Base-by-base conservation (phyloP, 108 stramenopile genomes). In the Pseudonitzschia delicatissima region DNA sequence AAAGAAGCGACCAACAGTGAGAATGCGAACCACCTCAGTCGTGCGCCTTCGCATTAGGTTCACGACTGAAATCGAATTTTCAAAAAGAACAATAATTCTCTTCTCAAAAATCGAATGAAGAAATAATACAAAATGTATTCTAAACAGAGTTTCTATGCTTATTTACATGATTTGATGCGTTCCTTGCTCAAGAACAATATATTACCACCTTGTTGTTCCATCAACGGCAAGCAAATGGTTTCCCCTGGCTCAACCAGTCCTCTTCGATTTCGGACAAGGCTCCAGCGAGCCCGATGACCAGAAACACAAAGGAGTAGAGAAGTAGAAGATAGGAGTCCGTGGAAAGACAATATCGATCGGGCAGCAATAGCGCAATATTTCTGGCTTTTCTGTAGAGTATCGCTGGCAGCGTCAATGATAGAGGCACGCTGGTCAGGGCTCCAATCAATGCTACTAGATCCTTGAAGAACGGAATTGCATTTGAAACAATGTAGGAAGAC, bases 371-470 rank as follows among this genome's bases (percentile, higher is more conserved):
- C 4, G 76, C 67, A 11, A 74, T 50, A 18, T 40, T 42, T 32
- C 62, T 64, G 23, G 77, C 57, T 44, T 80, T 73, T 23, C 82
- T 74, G 61, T 86, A 57, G 35, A 82, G 72, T n/a, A 85, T 45
- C 7, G 84, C 89, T 36, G 89, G 89, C 13, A 90, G 47, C 21
- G 83, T 44, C n/a, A 90, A 66, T 15, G 82, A 79, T 48, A 90
- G 58, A 0, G 89, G 89, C 13, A 86, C 79, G 28, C 69, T 74
- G 25, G 89, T 90, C 23, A 85, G 31, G 2, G 89, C 86, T 0
- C 89, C 89, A 64, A 83, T 87, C n/a, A 90, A 57, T 17, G 84
- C 77, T 21, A 90, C 89, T 62, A 87, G 68, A 71, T 87, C 83
- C 60, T 84, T 82, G 79, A 87, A 87, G 45, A 87, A 84, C n/a